Conservation (phyloP, 2,329 filamentous ascomycete genomes). For the Aspergillus nomiae region DNA sequence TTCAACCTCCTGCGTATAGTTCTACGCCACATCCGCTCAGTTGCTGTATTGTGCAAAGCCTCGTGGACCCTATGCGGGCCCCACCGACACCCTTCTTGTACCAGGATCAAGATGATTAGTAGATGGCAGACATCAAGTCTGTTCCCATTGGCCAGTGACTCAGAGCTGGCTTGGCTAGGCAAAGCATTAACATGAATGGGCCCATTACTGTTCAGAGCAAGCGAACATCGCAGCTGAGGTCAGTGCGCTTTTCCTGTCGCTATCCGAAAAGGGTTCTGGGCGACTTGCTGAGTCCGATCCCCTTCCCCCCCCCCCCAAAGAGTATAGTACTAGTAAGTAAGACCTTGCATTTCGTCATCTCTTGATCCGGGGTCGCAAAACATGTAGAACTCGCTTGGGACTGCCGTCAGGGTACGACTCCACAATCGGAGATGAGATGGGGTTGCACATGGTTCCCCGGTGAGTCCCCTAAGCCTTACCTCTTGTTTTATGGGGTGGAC, state of each 20-base stretch:
- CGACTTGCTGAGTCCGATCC: not conserved
- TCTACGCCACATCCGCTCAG: not conserved
- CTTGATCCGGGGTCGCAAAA: not conserved
- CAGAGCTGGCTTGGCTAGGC: not conserved
- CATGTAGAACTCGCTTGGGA: not conserved
- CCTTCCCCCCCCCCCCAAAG: not conserved
- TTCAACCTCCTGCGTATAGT: not conserved
- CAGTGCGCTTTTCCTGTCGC: conserved; percentile 1
- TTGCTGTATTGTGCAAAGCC: not conserved
- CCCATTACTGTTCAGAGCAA: not conserved
- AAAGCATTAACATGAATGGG: not conserved
- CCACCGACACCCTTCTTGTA: not conserved
- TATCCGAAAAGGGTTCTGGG: not conserved
- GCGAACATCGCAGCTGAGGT: not conserved
- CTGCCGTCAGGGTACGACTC: not conserved
- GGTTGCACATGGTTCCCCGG: not conserved
- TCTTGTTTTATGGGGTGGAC: not conserved
- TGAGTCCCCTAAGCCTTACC: not conserved
- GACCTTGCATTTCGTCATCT: not conserved
- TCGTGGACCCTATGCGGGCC: not conserved
- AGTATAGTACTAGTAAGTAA: not conserved
- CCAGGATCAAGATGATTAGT: not conserved
- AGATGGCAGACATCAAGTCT: not conserved
- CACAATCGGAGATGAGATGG: not conserved
- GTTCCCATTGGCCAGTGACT: not conserved